phyloP scores from a whole-genome alignment of 2,329 filamentous ascomycete genomes.

The Neofusicoccum sp. region DNA sequence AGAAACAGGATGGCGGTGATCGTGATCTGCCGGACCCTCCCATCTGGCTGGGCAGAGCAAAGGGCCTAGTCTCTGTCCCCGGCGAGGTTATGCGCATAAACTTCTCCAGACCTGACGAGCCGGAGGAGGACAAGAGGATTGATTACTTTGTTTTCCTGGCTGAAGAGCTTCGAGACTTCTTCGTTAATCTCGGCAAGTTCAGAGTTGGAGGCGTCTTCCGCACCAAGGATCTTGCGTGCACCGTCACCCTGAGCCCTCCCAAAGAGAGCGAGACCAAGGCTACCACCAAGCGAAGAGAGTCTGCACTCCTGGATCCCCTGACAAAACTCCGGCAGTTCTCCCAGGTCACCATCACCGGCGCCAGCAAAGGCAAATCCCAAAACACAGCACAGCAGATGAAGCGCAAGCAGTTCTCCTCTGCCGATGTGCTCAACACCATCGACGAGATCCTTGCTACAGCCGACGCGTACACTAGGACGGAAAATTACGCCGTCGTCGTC shows the following conservation, averaged over 20 bases:
- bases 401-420: neutral
- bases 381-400: neutral
- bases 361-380: neutral
- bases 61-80: neutral
- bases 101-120: neutral
- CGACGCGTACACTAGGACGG: neutral
- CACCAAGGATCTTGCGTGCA: neutral
- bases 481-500: neutral
- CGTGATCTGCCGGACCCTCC: neutral
- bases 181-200: slow-evolving; percentile 3
- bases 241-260: neutral
- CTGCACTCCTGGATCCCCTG: neutral
- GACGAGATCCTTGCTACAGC: neutral
- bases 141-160: slow-evolving; percentile 1
- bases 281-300: neutral
- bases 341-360: neutral
- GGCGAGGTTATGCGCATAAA: slow-evolving; percentile 2
- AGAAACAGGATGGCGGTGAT: neutral
- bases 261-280: neutral
- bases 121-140: neutral
- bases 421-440: neutral
- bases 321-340: neutral
- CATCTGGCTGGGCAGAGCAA: neutral
- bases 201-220: neutral
- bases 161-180: neutral